phyloP scores from a whole-genome alignment of 208 protist genomes.

The Trypanosoma conorhini region DNA sequence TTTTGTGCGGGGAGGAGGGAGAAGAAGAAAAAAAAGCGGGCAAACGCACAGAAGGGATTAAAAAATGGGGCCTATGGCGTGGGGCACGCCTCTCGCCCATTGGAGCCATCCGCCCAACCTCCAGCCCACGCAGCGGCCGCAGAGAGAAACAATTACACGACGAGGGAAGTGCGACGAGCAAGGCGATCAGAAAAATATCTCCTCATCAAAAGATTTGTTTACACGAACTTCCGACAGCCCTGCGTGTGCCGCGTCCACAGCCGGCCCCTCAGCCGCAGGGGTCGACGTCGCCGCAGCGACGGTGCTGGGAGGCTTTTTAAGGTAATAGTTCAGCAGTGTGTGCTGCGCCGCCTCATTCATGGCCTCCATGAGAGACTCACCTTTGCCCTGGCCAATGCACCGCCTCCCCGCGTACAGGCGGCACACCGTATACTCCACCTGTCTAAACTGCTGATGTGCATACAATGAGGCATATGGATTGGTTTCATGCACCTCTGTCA shows the following conservation, averaged over 20 bases:
- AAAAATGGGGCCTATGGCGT: no score
- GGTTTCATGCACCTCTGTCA: conserved; percentile 85
- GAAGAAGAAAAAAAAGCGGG: not conserved
- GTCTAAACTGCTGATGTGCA: conserved; percentile 73
- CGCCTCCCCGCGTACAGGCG: conserved; percentile 59
- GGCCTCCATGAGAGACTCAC: conserved; percentile 78
- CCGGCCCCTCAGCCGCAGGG: not conserved
- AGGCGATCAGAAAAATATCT: conserved; percentile 28
- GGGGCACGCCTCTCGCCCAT: no score
- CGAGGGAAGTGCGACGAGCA: not conserved
- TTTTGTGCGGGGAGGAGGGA: not conserved
- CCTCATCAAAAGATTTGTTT: conserved; percentile 20
- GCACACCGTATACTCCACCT: conserved; percentile 85
- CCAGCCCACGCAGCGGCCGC: not conserved
- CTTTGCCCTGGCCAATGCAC: conserved; percentile 88
- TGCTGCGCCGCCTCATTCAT: conserved; percentile 81
- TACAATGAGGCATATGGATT: conserved; percentile 79
- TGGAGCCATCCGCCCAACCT: no score
- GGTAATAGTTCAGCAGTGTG: conserved; percentile 83
- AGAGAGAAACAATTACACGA: not conserved
- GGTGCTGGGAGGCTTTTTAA: conserved; percentile 16
- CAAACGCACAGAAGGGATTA: not conserved
- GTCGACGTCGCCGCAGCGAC: not conserved
- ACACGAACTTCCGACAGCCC: conserved; percentile 12
- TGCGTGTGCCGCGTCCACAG: not conserved